Conservation (phyloP, 495 filamentous ascomycete species). For the Aspergillus olivimuriae region DNA sequence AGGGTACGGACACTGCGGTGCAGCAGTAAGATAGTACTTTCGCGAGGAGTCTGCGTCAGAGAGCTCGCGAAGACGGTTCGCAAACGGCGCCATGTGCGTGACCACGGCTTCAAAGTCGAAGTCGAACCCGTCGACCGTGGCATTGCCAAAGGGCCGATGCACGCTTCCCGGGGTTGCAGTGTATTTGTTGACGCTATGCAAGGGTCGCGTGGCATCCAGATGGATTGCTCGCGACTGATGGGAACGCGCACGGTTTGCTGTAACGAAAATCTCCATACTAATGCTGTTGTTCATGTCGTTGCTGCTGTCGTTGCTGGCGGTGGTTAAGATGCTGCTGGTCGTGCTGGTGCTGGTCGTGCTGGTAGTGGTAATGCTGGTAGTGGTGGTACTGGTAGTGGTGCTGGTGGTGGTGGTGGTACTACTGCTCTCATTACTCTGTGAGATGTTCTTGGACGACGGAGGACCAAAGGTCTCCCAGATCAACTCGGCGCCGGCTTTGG, state of each 20-base stretch:
- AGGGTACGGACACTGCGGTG: conserved; percentile 63
- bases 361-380: too few species aligned
- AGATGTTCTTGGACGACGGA: conserved; percentile 12
- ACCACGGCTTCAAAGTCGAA: conserved; percentile 55
- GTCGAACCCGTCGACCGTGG: conserved; percentile 66
- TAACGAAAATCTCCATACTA: too few species aligned
- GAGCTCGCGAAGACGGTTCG: conserved; percentile 45
- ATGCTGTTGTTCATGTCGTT: too few species aligned
- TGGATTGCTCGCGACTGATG: too few species aligned
- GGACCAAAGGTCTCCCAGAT: conserved; percentile 68
- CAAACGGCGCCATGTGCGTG: conserved; percentile 49
- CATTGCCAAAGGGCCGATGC: conserved; percentile 57
- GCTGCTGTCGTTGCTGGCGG: neutral
- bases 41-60: conserved; percentile 46
- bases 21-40: conserved; percentile 55
- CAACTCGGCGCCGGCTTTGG: conserved; percentile 48
- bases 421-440: too few species aligned
- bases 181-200: too few species aligned
- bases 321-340: neutral
- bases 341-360: too few species aligned
- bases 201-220: too few species aligned
- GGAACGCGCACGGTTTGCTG: too few species aligned
- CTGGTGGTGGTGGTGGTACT: neutral
- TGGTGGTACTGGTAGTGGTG: neutral
- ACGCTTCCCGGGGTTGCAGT: conserved; percentile 15